Conservation (phyloP, 2,329 filamentous ascomycete genomes). For the Trichophyton rubrum region DNA sequence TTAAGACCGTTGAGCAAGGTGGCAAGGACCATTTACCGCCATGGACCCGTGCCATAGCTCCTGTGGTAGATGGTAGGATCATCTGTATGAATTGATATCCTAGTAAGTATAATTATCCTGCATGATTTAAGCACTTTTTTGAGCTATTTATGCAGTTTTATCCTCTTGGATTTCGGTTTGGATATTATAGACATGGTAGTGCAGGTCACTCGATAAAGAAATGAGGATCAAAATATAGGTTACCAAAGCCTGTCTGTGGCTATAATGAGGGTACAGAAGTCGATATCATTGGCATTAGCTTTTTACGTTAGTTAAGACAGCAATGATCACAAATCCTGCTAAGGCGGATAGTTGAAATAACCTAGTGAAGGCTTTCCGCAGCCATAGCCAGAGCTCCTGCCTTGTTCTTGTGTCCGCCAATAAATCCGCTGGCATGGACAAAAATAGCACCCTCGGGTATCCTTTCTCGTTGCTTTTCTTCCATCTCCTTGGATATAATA, state of each 20-base stretch:
- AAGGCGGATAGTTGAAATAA: neutral
- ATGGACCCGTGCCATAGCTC: constrained; percentile 73
- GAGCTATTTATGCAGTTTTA: no score
- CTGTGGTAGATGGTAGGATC: constrained; percentile 66
- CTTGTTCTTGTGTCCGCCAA: constrained; percentile 85
- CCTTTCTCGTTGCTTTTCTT: constrained; percentile 27
- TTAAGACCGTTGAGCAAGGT: constrained; percentile 42
- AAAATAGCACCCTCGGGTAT: constrained; percentile 58
- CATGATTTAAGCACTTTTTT: no score
- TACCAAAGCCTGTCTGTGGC: no score
- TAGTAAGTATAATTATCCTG: neutral
- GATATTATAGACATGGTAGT: neutral
- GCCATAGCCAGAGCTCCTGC: constrained; percentile 84
- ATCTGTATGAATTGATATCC: constrained; percentile 12
- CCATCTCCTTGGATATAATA: constrained; percentile 30
- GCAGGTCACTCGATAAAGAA: no score
- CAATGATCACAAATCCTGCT: neutral
- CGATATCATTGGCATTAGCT: no score
- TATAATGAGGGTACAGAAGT: no score
- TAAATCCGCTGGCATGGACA: constrained; percentile 89
- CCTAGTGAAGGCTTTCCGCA: constrained; percentile 24
- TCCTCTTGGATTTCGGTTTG: no score
- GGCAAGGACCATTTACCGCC: constrained; percentile 48
- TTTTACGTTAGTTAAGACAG: no score
- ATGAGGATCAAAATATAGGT: no score